Base-by-base conservation (phyloP, 805 yeast species). In the Candida peoriensis region DNA sequence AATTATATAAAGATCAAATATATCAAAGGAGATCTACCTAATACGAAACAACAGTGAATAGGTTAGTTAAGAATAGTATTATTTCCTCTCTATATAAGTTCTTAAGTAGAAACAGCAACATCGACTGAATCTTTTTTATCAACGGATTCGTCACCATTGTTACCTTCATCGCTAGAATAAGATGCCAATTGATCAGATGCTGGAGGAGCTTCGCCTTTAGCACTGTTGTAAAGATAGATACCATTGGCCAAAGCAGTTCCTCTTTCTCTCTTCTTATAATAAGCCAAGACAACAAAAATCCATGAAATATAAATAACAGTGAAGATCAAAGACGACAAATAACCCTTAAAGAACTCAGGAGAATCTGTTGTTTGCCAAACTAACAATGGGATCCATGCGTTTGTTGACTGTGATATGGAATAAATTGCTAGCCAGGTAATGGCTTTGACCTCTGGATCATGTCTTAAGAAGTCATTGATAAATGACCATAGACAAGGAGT, bases 401-500 rank as follows among this genome's bases (percentile, higher is more conserved):
- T 66, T 14, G 75, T 64, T 4, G 74, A 62, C 46, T 74, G 78
- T 5, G 80, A 76, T 30, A 74, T 46, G 24, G 57, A 52, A 48
- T 74, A 74, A 70, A 72, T 67, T 13, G 63, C 47, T 19, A 73
- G 72, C 40, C 75, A 59, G 25, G 68, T 64, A 15, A 74, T 64
- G 4, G 78, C 70, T 42, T 81, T 58, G 33, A 68, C 67, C 41
- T 72, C 68, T 6, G 72, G 65, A 45, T 75, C 76, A 28, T 68
- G 63, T 30, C 80, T 63, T 37, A 76, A 70, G 24, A 75, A 73
- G 51, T 73, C 79, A 44, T 72, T 72, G 34, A 68, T 69, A 78
- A 79, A 76, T n/a, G 76, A 65, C 49, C 74, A 76, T 13, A 74
- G 53, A 1, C 72, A 75, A 0, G 81, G 75, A 1, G 81, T 78